phyloP scores from a whole-genome alignment of 768 basidiomycete species.

The Lactarius quietus region DNA sequence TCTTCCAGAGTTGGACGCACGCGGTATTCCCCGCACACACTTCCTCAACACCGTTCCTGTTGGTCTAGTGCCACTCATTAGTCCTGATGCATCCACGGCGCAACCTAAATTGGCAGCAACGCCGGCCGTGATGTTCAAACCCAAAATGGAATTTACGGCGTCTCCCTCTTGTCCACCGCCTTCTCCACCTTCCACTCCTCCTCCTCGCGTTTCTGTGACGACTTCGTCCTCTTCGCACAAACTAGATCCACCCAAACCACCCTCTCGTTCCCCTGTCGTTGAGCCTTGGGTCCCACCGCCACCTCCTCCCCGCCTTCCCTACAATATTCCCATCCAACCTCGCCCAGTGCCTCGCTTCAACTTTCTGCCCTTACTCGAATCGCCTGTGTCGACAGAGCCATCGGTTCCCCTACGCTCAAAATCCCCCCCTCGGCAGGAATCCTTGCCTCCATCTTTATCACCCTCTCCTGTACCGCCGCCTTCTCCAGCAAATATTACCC shows the following conservation, averaged over 20 bases:
- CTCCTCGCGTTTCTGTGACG: not conserved
- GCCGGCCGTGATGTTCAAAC: not conserved
- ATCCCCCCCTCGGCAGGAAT: not conserved
- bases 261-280: not conserved
- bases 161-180: conserved; percentile 10
- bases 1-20: conserved; percentile 13
- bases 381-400: not conserved
- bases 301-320: conserved; percentile 21
- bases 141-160: conserved; percentile 8
- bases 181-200: conserved; percentile 22
- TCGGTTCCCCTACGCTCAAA: not conserved
- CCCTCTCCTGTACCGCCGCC: not conserved
- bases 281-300: conserved; percentile 19
- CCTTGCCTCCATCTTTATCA: not conserved
- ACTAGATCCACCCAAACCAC: not conserved
- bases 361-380: conserved; percentile 24
- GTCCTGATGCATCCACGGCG: not conserved
- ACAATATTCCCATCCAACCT: conserved; percentile 17
- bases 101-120: not conserved
- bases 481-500: not conserved
- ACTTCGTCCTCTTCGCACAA: not conserved
- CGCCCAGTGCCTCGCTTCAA: conserved; percentile 23
- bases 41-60: conserved; percentile 23
- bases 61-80: conserved; percentile 24
- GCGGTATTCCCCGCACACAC: conserved; percentile 22